These are phyloP conservation scores for Nothomitra cinnamomea DNA, from an alignment of 2,329 filamentous ascomycete genomes.

Conservation along the genomic window DNA sequence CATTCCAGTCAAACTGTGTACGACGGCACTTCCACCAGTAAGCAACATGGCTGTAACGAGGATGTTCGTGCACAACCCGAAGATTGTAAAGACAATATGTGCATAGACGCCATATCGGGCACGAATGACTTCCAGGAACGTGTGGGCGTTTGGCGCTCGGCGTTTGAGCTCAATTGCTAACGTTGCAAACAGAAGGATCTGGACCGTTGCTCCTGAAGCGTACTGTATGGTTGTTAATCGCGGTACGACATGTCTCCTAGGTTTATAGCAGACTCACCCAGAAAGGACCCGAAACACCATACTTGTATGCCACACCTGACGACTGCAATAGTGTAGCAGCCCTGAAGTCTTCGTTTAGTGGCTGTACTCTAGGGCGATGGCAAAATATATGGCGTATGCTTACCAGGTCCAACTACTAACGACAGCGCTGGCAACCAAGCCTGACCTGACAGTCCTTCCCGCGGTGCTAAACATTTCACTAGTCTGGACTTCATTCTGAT, in stretches of 20 bases:
- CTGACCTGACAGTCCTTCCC: conserved; percentile 74
- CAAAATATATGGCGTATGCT: not conserved
- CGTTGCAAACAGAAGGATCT: conserved; percentile 79
- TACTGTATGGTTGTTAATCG: conserved; percentile 25
- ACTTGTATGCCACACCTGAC: conserved; percentile 66
- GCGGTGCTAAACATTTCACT: conserved; percentile 88
- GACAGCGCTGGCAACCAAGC: conserved; percentile 75
- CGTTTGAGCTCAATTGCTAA: conserved; percentile 81
- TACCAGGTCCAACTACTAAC: conserved; percentile 77
- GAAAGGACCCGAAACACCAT: conserved; percentile 51
- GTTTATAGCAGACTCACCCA: conserved; percentile 38
- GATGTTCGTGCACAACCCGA: conserved; percentile 71
- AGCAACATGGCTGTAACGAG: conserved; percentile 80
- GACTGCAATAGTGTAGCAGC: conserved; percentile 68
- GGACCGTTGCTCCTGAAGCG: conserved; percentile 57
- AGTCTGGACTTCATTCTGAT: conserved; percentile 66
- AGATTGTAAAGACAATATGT: conserved; percentile 66
- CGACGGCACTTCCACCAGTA: conserved; percentile 65
- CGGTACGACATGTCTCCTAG: conserved; percentile 23
- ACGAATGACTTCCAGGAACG: conserved; percentile 66
- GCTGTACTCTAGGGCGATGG: not conserved
- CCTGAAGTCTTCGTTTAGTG: conserved; percentile 18
- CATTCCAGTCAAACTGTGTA: conserved; percentile 54
- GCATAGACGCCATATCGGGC: conserved; percentile 59
- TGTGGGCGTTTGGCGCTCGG: conserved; percentile 72